These are phyloP conservation scores for Skeletonema grethae DNA, from an alignment of 108 stramenopile species.

Conservation along the genomic window DNA sequence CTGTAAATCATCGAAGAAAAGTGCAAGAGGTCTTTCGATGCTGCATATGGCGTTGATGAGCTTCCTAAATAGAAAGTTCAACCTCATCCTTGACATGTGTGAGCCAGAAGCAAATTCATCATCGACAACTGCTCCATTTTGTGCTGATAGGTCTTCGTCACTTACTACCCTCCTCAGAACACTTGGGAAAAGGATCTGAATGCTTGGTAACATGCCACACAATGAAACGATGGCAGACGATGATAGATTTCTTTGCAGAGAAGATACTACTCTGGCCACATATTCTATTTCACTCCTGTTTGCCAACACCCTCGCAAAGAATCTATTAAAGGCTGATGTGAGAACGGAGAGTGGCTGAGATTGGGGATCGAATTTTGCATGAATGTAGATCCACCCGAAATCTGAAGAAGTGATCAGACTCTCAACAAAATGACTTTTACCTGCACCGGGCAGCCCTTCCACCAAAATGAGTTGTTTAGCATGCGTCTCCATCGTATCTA, in stretches of 20 bases:
- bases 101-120: conserved; percentile 4
- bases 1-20: conserved; percentile 34
- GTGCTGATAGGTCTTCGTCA: conserved; percentile 6
- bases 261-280: not conserved
- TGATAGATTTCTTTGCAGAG: not conserved
- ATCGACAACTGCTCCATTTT: not conserved
- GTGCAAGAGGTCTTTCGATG: conserved; percentile 3
- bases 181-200: not conserved
- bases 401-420: too few species aligned
- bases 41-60: conserved; percentile 12
- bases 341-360: conserved; percentile 6
- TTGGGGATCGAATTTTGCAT: conserved; percentile 8
- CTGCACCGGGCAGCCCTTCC: too few species aligned
- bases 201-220: not conserved
- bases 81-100: not conserved
- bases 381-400: not conserved
- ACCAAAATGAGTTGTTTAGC: too few species aligned
- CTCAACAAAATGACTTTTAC: too few species aligned
- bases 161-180: conserved; percentile 6
- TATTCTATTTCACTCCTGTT: not conserved
- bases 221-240: conserved; percentile 7
- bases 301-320: not conserved
- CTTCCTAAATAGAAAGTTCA: conserved; percentile 3
- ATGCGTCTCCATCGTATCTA: too few species aligned
- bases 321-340: conserved; percentile 6